Conservation (phyloP, 2,329 filamentous ascomycete species). For the Diaporthe destruens region DNA sequence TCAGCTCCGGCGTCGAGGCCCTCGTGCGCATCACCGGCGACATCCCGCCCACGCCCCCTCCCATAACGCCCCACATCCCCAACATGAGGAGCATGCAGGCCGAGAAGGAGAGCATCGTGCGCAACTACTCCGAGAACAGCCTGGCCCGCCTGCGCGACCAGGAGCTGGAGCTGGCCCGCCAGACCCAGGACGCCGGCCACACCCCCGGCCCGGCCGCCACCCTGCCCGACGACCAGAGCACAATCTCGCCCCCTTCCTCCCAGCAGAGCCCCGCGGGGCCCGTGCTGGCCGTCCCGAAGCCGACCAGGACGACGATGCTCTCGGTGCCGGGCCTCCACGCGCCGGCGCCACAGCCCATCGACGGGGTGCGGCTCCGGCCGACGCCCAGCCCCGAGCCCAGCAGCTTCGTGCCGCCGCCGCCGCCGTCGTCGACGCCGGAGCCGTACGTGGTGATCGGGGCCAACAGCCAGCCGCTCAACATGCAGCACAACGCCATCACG, state of each 20-base stretch:
- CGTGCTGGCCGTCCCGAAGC: conserved; percentile 7
- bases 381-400: conserved; percentile 44
- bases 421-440: conserved; percentile 51
- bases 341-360: conserved; percentile 54
- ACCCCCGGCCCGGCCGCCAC: conserved; percentile 35
- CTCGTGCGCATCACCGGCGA: conserved; percentile 82
- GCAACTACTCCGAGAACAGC: conserved; percentile 69
- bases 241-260: conserved; percentile 17
- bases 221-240: conserved; percentile 22
- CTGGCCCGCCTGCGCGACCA: conserved; percentile 60
- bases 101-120: conserved; percentile 71
- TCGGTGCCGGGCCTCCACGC: conserved; percentile 41
- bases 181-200: conserved; percentile 45
- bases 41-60: conserved; percentile 82
- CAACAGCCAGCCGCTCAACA: conserved; percentile 77
- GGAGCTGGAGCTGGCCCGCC: conserved; percentile 48
- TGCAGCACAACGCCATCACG: conserved; percentile 88
- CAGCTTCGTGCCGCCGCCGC: conserved; percentile 44
- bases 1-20: conserved; percentile 79
- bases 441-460: conserved; percentile 75
- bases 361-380: conserved; percentile 66
- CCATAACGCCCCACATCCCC: conserved; percentile 72
- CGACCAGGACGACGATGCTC: conserved; percentile 41
- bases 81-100: conserved; percentile 73
- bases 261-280: conserved; percentile 36